Conservation (phyloP, 805 yeast genomes). For the Pichia heedii region DNA sequence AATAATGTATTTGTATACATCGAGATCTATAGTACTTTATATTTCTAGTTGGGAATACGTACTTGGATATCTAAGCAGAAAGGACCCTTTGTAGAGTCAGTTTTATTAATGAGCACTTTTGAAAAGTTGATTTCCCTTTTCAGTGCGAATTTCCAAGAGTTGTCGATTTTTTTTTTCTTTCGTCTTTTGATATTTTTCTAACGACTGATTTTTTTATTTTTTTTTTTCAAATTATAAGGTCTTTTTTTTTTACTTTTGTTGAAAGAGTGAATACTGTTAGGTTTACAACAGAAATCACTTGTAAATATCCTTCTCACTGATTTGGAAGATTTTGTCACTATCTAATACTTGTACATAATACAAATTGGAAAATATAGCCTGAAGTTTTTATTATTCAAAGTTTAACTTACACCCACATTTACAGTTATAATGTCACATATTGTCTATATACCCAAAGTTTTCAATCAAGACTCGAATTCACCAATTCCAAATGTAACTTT, state of each 20-base stretch:
- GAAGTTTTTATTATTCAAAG: neutral
- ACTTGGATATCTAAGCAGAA: too few species aligned
- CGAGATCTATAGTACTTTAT: too few species aligned
- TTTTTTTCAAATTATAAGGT: neutral
- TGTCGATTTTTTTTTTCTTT: neutral
- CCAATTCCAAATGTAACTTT: slow-evolving; percentile 7
- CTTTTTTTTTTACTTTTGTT: neutral
- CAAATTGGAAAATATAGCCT: neutral
- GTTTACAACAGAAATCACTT: neutral
- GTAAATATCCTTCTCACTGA: neutral
- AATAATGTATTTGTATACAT: too few species aligned
- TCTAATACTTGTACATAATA: neutral
- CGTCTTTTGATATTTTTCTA: neutral
- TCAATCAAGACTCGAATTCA: slow-evolving; percentile 4
- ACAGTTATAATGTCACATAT: slow-evolving; percentile 3
- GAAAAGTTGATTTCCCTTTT: neutral
- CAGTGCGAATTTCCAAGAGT: neutral
- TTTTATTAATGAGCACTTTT: too few species aligned
- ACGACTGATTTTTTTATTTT: neutral
- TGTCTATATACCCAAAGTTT: slow-evolving; percentile 8
- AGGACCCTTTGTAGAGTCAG: too few species aligned
- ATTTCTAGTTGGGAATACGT: too few species aligned
- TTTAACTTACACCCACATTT: neutral
- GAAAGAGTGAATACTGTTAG: too few species aligned
- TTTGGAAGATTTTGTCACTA: neutral